phyloP scores from a whole-genome alignment of 2,329 filamentous ascomycete species.

The Claviceps arundinis region DNA sequence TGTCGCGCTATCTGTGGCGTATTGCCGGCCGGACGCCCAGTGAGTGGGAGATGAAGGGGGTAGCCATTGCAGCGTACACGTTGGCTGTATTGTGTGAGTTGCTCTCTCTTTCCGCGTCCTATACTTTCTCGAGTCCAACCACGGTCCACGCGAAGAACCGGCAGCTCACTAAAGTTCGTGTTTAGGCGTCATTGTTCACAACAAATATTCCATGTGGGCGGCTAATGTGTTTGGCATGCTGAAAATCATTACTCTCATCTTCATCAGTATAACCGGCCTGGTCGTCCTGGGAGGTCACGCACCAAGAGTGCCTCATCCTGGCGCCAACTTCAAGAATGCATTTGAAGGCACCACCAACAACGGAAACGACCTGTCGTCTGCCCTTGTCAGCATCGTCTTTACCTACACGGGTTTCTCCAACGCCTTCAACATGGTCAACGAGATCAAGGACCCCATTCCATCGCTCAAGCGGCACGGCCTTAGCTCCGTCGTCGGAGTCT shows the following conservation, averaged over 20 bases:
- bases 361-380: conserved; percentile 26
- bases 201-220: conserved; percentile 41
- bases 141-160: too few relatives aligned
- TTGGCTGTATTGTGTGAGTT: conserved; percentile 40
- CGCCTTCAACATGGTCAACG: conserved; percentile 48
- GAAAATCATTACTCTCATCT: conserved; percentile 49
- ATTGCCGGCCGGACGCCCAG: conserved; percentile 36
- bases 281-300: conserved; percentile 39
- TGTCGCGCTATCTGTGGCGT: conserved; percentile 49
- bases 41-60: conserved; percentile 53
- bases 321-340: conserved; percentile 22
- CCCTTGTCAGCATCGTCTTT: conserved; percentile 45
- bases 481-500: conserved; percentile 36
- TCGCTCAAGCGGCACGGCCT: conserved; percentile 34
- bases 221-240: conserved; percentile 43
- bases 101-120: neutral
- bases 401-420: conserved; percentile 45
- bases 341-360: conserved; percentile 22
- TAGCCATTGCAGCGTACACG: conserved; percentile 51
- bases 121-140: too few relatives aligned
- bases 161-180: neutral
- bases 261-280: conserved; percentile 46
- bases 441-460: conserved; percentile 34
- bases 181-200: conserved; percentile 33
- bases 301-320: conserved; percentile 17